Evolutionary conservation across 352 stramenopile genomes (phyloP).

Genomic region (Phytophthora pisi): DNA sequence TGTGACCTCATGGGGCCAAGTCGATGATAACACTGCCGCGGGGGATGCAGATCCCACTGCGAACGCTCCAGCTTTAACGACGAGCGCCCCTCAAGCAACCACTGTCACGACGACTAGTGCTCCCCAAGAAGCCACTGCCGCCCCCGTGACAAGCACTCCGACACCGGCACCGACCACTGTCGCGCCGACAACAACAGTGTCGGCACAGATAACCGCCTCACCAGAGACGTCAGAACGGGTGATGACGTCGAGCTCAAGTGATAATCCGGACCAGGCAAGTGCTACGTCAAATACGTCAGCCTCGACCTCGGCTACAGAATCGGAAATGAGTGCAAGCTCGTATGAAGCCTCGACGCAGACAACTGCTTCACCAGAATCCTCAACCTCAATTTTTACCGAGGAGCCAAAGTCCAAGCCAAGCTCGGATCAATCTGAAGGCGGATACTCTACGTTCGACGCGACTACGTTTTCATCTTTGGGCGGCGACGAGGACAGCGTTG

Average conservation of each 20-base stretch:
- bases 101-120: neutral
- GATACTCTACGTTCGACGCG: constrained; percentile 6
- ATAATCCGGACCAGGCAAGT: no score
- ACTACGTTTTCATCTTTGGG: constrained; percentile 13
- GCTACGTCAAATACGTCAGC: neutral
- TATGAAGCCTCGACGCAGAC: neutral
- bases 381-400: neutral
- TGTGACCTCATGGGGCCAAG: neutral
- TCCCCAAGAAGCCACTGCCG: neutral
- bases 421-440: constrained; percentile 8
- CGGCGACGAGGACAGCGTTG: constrained; percentile 6
- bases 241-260: no score
- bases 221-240: no score
- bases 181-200: neutral
- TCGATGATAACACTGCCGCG: neutral
- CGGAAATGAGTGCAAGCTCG: neutral
- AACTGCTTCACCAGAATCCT: constrained; percentile 2
- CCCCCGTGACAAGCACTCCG: neutral
- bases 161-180: neutral
- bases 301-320: neutral
- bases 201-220: neutral
- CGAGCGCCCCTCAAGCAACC: neutral
- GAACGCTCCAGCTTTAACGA: neutral
- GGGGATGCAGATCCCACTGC: neutral
- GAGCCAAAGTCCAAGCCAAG: neutral